phyloP scores from a whole-genome alignment of 257 asterid species.

The Paulownia fortunei region DNA sequence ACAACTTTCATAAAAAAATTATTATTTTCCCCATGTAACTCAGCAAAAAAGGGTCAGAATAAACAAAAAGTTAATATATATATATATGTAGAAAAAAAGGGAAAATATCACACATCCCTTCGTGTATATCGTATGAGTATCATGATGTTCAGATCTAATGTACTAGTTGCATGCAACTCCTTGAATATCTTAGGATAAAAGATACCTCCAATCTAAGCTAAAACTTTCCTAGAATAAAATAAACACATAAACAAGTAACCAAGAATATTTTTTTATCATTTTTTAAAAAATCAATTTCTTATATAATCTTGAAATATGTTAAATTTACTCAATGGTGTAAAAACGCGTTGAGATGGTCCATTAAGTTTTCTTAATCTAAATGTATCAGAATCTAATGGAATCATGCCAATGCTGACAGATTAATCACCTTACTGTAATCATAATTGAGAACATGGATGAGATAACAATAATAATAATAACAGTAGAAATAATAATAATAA shows the following conservation, averaged over 20 bases:
- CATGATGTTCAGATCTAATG: background rate
- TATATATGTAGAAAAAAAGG: background rate
- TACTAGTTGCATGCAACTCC: constrained; percentile 12
- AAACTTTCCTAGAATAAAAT: too few species aligned
- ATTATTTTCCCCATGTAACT: background rate
- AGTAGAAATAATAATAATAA: background rate
- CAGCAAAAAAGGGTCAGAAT: background rate
- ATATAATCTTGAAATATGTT: background rate
- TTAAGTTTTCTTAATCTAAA: background rate
- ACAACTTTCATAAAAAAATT: constrained; percentile 22
- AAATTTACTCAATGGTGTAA: background rate
- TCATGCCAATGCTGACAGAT: constrained; percentile 9
- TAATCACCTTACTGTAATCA: constrained; percentile 14
- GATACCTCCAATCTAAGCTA: background rate
- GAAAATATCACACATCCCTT: too few species aligned
- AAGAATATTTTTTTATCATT: background rate
- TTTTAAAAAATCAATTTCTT: background rate
- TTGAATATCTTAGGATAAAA: background rate
- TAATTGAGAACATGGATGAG: background rate
- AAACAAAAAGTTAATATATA: background rate
- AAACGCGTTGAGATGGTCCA: constrained; percentile 9
- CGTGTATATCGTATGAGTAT: background rate
- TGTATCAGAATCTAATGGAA: constrained; percentile 27
- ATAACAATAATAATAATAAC: background rate
- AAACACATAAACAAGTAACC: background rate